Base-by-base conservation (phyloP, 805 yeast species). In the Saturnispora saitoi region DNA sequence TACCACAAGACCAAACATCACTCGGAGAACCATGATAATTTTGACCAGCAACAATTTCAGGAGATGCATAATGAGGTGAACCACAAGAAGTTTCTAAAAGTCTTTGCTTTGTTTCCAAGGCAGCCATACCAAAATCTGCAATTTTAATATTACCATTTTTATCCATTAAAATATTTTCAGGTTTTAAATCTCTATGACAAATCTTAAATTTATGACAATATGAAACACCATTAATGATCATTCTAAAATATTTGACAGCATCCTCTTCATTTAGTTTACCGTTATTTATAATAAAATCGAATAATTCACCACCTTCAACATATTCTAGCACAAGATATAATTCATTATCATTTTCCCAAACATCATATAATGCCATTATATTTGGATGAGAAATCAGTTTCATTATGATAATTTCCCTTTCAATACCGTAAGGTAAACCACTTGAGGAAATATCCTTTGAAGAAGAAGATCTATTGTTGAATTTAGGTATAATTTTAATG, bases 321-420 rank as follows among this genome's bases (percentile, higher is more conserved):
- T 84, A 86, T 61, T 86, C 95, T 45, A 86, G 67, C 14, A 86
- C 88, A 54, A 86, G 64, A 58, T 82, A 86, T 49, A 93, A 72
- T 51, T 91, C 96, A 60, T 87, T 88, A 55, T 88, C 83, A 55
- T 95, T 91, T 66, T 93, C 99, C 98, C 98, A 93, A 22, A 93
- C 99, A 62, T 93, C 99, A 63, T 89, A 93, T 36, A 93, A 71
- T 24, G 93, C 85, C 77, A 93, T 81, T 22, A 93, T 93, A 60
- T 93, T 91, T 11, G 95, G 88, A 65, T 93, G 98, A 51, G 93
- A 86, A 42, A 93, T 78, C 38, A 93, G 73, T 67, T 93, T 93
- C 99, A 91, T 93, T 57, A 93, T 93, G 58, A 93, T 90, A 54
- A 93, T 95, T 64, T 93, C 99, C 56, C 98, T 77, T 68, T 93